Percentiles rank a stretch among this genome's conserved stretches.
phyloP scores from a whole-genome alignment of 2,329 filamentous ascomycete genomes.

The Talaromyces albobiverticillius region DNA sequence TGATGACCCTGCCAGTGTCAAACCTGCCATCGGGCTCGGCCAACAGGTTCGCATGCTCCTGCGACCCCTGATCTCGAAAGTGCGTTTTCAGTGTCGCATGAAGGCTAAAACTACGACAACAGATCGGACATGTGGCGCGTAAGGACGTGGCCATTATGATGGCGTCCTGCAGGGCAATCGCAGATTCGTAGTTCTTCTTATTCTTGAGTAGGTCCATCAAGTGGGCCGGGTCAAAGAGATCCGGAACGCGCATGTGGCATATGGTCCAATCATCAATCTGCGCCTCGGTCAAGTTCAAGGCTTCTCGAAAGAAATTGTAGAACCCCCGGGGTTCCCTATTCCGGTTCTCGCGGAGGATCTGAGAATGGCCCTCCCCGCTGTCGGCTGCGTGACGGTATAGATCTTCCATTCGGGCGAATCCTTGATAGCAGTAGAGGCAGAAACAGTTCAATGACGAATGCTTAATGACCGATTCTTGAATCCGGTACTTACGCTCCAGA shows the following conservation, averaged over 20 bases:
- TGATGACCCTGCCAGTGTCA: conserved; percentile 12
- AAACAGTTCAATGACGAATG: conserved; percentile 14
- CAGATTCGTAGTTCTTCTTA: conserved; percentile 11
- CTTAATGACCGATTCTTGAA: conserved; percentile 11
- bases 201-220: conserved; percentile 15
- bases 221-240: conserved; percentile 12
- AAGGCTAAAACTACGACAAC: conserved; percentile 14
- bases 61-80: conserved; percentile 6
- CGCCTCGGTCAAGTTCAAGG: conserved; percentile 11
- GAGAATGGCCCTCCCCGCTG: conserved; percentile 14
- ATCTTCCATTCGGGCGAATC: conserved; percentile 16
- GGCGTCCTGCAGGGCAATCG: conserved; percentile 14
- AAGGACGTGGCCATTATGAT: conserved; percentile 13
- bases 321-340: conserved; percentile 12
- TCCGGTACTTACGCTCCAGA: conserved; percentile 10
- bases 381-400: conserved; percentile 13
- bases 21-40: conserved; percentile 13
- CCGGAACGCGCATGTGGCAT: conserved; percentile 14
- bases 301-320: conserved; percentile 15
- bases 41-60: conserved; percentile 7
- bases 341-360: conserved; percentile 14
- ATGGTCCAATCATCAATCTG: conserved; percentile 16
- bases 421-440: conserved; percentile 15
- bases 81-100: conserved; percentile 14
- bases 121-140: conserved; percentile 13